These are phyloP conservation scores for Podospora anserina DNA, from an alignment of 495 filamentous ascomycete genomes.

Conservation along the genomic window DNA sequence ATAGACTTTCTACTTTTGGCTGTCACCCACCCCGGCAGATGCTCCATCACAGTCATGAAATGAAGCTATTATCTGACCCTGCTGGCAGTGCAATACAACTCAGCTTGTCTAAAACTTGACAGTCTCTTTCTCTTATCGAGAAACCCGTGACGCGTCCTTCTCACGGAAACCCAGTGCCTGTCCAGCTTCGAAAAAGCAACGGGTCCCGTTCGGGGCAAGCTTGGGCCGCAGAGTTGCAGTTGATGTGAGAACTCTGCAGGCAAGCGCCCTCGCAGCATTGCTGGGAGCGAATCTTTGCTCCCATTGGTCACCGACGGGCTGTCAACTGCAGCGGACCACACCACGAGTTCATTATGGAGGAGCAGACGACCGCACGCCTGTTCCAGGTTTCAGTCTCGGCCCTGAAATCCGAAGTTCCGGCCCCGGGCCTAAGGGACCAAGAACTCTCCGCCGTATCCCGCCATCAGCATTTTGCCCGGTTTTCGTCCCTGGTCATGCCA, in stretches of 20 bases:
- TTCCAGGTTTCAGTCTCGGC: background rate
- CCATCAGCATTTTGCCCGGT: background rate
- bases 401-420: conserved; percentile 12
- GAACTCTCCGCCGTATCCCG: background rate
- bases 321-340: conserved; percentile 2
- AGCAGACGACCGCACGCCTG: background rate
- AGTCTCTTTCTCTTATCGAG: background rate
- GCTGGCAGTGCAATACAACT: background rate
- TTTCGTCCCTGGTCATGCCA: background rate
- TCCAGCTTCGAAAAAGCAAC: background rate
- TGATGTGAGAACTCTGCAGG: background rate
- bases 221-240: background rate
- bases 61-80: background rate
- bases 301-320: conserved; percentile 2
- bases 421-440: background rate
- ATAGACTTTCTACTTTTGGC: background rate
- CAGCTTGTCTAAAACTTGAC: background rate
- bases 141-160: background rate
- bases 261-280: conserved; percentile 6
- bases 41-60: background rate
- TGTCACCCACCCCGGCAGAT: background rate
- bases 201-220: background rate
- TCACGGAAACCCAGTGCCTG: background rate
- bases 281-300: background rate
- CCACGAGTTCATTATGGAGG: background rate